phyloP scores from a whole-genome alignment of 495 filamentous ascomycete genomes.

The Neurospora tetrasperma region DNA sequence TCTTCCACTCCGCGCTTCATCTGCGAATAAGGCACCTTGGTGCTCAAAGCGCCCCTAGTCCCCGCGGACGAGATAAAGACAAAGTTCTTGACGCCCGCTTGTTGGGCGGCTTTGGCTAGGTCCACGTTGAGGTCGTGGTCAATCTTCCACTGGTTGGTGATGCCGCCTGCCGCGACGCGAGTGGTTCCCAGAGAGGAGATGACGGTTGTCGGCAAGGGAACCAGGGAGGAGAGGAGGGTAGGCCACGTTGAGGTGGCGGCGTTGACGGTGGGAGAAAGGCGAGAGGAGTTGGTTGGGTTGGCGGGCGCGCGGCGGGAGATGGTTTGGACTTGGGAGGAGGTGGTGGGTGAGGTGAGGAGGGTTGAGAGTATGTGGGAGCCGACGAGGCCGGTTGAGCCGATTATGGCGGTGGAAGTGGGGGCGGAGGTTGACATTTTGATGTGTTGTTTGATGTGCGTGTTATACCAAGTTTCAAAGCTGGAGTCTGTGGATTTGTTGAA shows the following conservation, averaged over 20 bases:
- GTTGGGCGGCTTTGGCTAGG: constrained; percentile 53
- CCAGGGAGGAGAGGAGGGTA: constrained; percentile 37
- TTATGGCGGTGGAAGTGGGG: constrained; percentile 29
- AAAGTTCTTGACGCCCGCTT: constrained; percentile 52
- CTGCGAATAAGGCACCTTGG: constrained; percentile 43
- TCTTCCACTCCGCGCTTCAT: constrained; percentile 83
- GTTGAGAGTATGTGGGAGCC: constrained; percentile 48
- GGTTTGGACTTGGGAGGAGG: constrained; percentile 39
- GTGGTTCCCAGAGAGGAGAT: constrained; percentile 62
- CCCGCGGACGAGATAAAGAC: constrained; percentile 55
- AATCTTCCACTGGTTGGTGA: constrained; percentile 65
- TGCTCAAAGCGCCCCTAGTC: constrained; percentile 26
- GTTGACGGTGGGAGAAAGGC: constrained; percentile 39
- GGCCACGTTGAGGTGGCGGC: constrained; percentile 47
- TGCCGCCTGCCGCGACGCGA: constrained; percentile 50
- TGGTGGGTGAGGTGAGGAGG: constrained; percentile 36
- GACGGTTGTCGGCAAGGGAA: constrained; percentile 48
- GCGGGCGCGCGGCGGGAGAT: constrained; percentile 46
- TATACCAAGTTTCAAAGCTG: neutral
- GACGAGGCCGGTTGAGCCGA: constrained; percentile 48
- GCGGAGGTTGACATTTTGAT: neutral
- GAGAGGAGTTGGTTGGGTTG: constrained; percentile 26
- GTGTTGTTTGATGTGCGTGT: neutral
- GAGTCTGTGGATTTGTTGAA: neutral
- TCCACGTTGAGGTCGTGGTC: constrained; percentile 67